Base-by-base conservation (phyloP, 1,284 basidiomycete genomes). In the Malassezia caprae region DNA sequence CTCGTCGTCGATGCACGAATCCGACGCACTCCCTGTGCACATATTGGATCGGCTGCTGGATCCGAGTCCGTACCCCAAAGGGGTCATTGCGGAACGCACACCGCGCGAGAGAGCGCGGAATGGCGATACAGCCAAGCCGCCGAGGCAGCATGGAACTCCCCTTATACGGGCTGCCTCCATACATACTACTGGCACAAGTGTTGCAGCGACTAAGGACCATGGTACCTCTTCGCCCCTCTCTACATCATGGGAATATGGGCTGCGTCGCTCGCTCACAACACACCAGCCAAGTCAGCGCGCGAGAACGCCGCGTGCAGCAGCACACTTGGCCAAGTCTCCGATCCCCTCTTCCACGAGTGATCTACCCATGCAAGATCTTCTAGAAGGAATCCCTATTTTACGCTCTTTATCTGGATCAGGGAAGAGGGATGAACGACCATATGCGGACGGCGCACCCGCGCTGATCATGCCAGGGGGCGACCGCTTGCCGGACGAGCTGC, bases 391-490 rank as follows among this genome's bases (percentile, higher is more conserved):
- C 8, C 37, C 37, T 5, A 19, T 4, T 39, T 15, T 39, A 1
- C 5, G 19, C 37, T 6, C 37, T 21, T 19, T 8, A 7, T n/a
- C 32, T 17, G 17, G n/a, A 3, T 35, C 37, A 21, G 19, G 4
- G 3, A 12, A 8, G 35, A 48, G 19, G 48, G 39, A 40, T 34
- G 28, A 31, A 23, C 11, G 46, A 3, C 50, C 65, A 0, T 73
- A 73, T 21, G 28, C 37, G 1, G 71, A 73, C 46, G 71, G 71
- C 10, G 53, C 61, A 17, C 69, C 71, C 7, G 60, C 71, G 13
- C 62, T 73, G 35, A 50, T 71, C 40, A 52, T 73, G 2, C 67
- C 71, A 17, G 70, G 68, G 26, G 70, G 71, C 3, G 69, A 61
- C 0, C 44, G 70, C 12, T 39, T 73, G 4, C 71, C 71, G 0